These are phyloP conservation scores for Endoconidiophora laricicola DNA, from an alignment of 2,329 filamentous ascomycete genomes.

Conservation along the genomic window DNA sequence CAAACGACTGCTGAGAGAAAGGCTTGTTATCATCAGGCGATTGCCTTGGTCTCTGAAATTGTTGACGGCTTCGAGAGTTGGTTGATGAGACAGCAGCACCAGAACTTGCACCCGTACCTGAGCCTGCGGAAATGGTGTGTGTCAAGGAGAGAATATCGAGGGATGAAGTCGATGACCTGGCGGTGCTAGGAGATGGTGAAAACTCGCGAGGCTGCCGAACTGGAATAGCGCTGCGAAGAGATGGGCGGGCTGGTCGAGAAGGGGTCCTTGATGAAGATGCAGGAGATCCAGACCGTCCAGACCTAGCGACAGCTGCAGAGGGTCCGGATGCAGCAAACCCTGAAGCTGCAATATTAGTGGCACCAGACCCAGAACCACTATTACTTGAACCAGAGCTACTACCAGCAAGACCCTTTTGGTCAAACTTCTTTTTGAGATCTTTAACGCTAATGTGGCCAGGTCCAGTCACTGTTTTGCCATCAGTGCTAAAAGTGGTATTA, in stretches of 20 bases:
- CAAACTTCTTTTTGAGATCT: conserved; percentile 65
- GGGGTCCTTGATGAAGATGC: conserved; percentile 1
- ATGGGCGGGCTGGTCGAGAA: conserved; percentile 3
- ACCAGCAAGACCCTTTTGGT: conserved; percentile 34
- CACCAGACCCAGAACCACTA: not conserved
- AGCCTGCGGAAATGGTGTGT: not conserved
- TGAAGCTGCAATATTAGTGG: conserved; percentile 1
- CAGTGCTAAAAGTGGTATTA: not conserved
- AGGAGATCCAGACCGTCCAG: not conserved
- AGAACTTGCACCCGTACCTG: not conserved
- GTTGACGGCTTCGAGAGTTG: conserved; percentile 1
- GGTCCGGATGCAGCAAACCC: not conserved
- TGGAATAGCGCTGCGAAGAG: conserved; percentile 11
- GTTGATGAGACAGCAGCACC: not conserved
- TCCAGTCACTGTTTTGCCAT: not conserved
- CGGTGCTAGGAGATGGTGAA: conserved; percentile 9
- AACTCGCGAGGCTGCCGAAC: conserved; percentile 10
- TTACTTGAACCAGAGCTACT: not conserved
- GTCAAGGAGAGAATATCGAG: conserved; percentile 4
- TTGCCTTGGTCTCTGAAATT: not conserved
- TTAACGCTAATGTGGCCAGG: conserved; percentile 42
- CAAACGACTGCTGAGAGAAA: conserved; percentile 28
- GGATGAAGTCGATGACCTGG: conserved; percentile 8
- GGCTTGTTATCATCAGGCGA: conserved; percentile 2
- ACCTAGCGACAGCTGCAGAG: not conserved